A percentile compares a stretch with the other conserved stretches of the same genome.
Evolutionary conservation across 495 filamentous ascomycete genomes (phyloP).

Genomic region (Emericellopsis terricola): DNA sequence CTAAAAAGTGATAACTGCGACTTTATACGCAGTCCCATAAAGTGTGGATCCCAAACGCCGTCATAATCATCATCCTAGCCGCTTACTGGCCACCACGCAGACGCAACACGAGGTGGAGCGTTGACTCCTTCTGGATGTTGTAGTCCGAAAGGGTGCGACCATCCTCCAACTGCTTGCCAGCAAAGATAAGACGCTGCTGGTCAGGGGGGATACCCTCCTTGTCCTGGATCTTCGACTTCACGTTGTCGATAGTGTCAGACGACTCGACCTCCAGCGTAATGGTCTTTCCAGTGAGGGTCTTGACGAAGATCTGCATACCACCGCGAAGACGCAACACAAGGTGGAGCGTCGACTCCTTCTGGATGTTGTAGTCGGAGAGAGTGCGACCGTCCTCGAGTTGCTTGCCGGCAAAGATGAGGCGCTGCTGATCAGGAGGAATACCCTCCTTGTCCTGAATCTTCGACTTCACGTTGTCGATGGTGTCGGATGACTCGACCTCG

Average conservation of each 20-base stretch:
- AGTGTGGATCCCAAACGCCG: background rate
- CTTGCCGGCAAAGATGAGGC: constrained; percentile 94
- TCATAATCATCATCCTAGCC: background rate
- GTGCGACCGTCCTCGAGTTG: constrained; percentile 66
- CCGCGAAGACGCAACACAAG: constrained; percentile 91
- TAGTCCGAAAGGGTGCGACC: constrained; percentile 72
- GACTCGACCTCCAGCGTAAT: constrained; percentile 85
- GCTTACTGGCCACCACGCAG: constrained; percentile 66
- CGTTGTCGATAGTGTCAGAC: constrained; percentile 87
- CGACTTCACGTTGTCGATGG: constrained; percentile 85
- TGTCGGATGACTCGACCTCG: constrained; percentile 80
- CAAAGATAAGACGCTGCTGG: constrained; percentile 98
- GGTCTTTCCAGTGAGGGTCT: constrained; percentile 75
- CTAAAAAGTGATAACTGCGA: too few species aligned
- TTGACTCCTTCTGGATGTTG: constrained; percentile 90
- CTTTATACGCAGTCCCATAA: too few species aligned
- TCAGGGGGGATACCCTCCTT: constrained; percentile 99
- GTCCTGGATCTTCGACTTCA: constrained; percentile 91
- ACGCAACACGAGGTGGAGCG: constrained; percentile 72
- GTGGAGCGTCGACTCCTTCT: constrained; percentile 97
- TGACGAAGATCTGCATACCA: constrained; percentile 93
- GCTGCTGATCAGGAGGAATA: constrained; percentile 97
- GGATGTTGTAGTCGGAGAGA: constrained; percentile 97
- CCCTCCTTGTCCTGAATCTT: constrained; percentile 99
- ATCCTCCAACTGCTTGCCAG: constrained; percentile 78